Evolutionary conservation across 1,139 yeast genomes (phyloP), one percentile per base, ranked within the genome.

Genomic region (Debaryomyces udenii): DNA sequence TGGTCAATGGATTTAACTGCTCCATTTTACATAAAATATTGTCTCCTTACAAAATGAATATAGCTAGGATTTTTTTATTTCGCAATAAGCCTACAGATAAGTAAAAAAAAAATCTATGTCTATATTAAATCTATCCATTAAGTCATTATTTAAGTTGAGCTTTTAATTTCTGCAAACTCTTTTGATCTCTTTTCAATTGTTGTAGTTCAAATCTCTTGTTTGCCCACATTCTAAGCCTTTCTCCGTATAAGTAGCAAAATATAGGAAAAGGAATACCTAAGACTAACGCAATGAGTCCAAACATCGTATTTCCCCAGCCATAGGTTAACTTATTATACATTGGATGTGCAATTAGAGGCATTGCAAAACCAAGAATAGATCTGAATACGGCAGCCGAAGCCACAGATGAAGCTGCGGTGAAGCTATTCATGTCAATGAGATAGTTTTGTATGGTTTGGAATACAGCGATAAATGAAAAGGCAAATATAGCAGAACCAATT

Each of bases 301-400:
- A 68, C 64, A 71, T 55, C 24, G 76, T 68, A 48, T 71, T 71
- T 9, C 70, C 77, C 76, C 76, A 70, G 5, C 76, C 77, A 46
- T 70, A 70, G 4, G 68, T 70, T 45, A 72, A 47, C 29, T 52
- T 58, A 20, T 51, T 60, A 44, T 71, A 72, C 75, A 72, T 69
- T 33, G 60, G 54, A 27, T 55, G 50, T 7, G 77, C 77, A 50
- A 70, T 68, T 16, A 71, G 53, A 2, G 78, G 78, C 54, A 71
- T 70, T 37, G 62, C 54, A 45, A 70, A 70, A 3, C 76, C 78
- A 50, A 71, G 68, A 26, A 70, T 51, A 9, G 72, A 68, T 40
- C 77, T 55, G 52, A 70, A 71, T 32, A 72, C 61, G n/a, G 77
- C 76, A 1, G 76, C 76, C 1, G 77, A 76, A 1, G 76, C 76